Base-by-base conservation (phyloP, 768 basidiomycete genomes). In the Lactifluus piperatus region DNA sequence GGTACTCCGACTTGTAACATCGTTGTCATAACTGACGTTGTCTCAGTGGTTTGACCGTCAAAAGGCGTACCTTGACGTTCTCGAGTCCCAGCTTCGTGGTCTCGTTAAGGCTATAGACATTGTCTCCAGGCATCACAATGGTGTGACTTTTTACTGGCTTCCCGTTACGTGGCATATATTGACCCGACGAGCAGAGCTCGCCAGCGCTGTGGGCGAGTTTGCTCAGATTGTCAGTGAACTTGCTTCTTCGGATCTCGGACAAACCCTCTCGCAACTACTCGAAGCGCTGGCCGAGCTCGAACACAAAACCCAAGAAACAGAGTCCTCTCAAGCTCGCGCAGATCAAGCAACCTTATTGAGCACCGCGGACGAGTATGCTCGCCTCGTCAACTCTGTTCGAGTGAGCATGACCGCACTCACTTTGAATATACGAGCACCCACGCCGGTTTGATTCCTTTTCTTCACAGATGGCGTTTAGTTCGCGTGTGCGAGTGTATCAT, bases 31-130 rank as follows among this genome's bases (percentile, higher is more conserved):
- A 6, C 30, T 53, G 37, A 55, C 16, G 22, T 13, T 26, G 50
- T 29, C n/a, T n/a, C 44, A 94, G 84, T 98, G 93, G 93, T 98
- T 97, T 66, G 93, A 97, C 66, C 81, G 82, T 62, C 86, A 93
- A 69, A 91, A 87, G 58, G 72, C 75, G 0, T 92, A 91, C 68
- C 79, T 99, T 11, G 94, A 98, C 65, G 84, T 84, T 44, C 80
- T 98, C 22, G 97, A 99, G 70, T 82, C 85, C 0, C 94, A 97
- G 67, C 77, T 97, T 18, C 86, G 89, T 24, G 82, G 85, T 3
- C 77, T 97, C 2, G 88, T 91, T 50, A 94, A 89, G 72, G 83
- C 92, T 0, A 88, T 98, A 51, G 90, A 95, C 59, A 56, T 77
- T 0, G 90, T 92, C n/a, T 81, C 91, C 9, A 93, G 86, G 65